Evolutionary conservation across 1,284 basidiomycete genomes (phyloP).

Genomic region (Cutaneotrichosporon cavernicola): DNA sequence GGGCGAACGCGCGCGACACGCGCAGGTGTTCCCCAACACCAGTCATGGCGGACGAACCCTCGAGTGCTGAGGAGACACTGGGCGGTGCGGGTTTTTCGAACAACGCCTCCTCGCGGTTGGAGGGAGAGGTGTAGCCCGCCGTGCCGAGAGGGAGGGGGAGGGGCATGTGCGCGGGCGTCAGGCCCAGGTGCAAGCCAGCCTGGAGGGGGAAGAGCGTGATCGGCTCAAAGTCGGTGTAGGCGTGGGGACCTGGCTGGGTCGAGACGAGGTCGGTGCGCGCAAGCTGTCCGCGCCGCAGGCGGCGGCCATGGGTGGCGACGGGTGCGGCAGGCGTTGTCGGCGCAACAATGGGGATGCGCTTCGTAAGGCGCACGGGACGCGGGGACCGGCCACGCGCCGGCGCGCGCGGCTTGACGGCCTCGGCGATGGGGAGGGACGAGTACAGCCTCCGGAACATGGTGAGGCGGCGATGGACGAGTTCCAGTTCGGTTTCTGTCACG

Average conservation of each 20-base stretch:
- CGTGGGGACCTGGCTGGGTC: slow-evolving; percentile 16
- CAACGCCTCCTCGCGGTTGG: slow-evolving; percentile 1
- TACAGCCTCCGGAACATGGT: slow-evolving; percentile 42
- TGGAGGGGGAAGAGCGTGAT: slow-evolving; percentile 23
- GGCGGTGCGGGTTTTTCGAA: slow-evolving; percentile 20
- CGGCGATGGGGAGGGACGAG: slow-evolving; percentile 26
- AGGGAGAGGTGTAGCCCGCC: slow-evolving; percentile 12
- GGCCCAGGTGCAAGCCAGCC: slow-evolving; percentile 33
- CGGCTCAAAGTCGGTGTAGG: slow-evolving; percentile 9
- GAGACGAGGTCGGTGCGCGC: slow-evolving; percentile 21
- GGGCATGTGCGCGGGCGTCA: slow-evolving; percentile 39
- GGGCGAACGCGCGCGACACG: slow-evolving; percentile 21
- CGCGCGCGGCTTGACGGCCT: slow-evolving; percentile 12
- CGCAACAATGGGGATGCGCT: slow-evolving; percentile 10
- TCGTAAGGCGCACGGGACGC: slow-evolving; percentile 21
- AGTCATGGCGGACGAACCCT: slow-evolving; percentile 11
- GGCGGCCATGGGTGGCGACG: slow-evolving; percentile 22
- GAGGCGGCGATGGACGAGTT: slow-evolving; percentile 5
- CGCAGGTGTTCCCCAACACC: slow-evolving; percentile 23
- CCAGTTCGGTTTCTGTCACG: slow-evolving; percentile 5
- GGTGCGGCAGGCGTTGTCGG: background rate
- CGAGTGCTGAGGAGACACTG: slow-evolving; percentile 8
- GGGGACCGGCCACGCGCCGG: slow-evolving; percentile 21
- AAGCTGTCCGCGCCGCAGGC: slow-evolving; percentile 20
- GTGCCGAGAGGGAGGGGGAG: slow-evolving; percentile 38